Evolutionary conservation across 2,329 filamentous ascomycete species (phyloP), one percentile per base, ranked within the genome.

Genomic region (Colletotrichum graminicola): DNA sequence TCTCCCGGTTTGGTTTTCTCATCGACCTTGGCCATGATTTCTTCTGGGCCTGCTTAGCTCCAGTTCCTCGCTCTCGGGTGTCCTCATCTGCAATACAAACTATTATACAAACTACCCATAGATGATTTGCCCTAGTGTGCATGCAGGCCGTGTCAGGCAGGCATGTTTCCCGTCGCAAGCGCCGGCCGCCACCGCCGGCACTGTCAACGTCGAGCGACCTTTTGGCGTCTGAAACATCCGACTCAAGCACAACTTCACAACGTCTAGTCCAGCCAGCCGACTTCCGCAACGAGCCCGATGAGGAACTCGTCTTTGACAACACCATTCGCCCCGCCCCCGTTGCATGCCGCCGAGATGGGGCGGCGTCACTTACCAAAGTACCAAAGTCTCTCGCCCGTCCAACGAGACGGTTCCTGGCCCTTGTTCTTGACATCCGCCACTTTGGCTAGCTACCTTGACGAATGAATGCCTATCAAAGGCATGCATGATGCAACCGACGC

Each of bases 11-110:
- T 47, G 32, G 49, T 16, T 18, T 47, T 26, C 45, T 29, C 26
- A 34, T 70, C 55, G 36, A 54, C 51, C 64, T 67, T 57, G 56
- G 59, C 68, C 55, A 23, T 59, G 29, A 51, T 71, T 63, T 67
- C 57, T 63, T 63, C 49, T 11, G 26, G 61, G 43, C 63, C 43
- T 29, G 45, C n/a, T 45, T 29, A 52, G 47, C 51, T 67, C 52
- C 41, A 45, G 68, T 21, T 8, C 41, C 41, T 21, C 41, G 1
- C 36, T 4, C 29, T 62, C 45, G 29, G 29, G 29, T 29, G 29
- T 29, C 29, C 29, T 51, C 63, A 57, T 62, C 49, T 56, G 41
- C 16, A 21, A 16, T 43, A 29, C 29, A 29, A 4, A 29, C 5
- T 45, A 43, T 43, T 43, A n/a, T n/a, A 4, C n/a, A 45, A 45